Evolutionary conservation across 1,139 yeast genomes (phyloP).

Genomic region (Meyerozyma smithsonii): DNA sequence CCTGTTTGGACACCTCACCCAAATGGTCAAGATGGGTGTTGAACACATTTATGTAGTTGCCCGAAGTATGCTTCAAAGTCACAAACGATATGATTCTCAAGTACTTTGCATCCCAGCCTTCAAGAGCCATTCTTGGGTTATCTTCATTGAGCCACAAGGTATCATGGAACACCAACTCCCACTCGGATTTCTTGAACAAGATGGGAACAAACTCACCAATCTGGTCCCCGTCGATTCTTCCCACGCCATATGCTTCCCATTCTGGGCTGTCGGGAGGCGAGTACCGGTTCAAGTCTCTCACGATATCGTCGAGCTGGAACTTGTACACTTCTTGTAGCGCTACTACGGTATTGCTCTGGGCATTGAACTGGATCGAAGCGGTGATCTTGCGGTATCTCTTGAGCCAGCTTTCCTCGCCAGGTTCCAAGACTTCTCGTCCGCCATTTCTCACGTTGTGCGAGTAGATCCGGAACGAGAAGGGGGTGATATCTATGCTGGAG

Average conservation of each 20-base stretch:
- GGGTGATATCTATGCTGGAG: slow-evolving; percentile 10
- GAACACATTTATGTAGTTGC: slow-evolving; percentile 37
- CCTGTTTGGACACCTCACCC: slow-evolving; percentile 43
- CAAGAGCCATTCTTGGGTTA: slow-evolving; percentile 20
- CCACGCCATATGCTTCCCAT: slow-evolving; percentile 32
- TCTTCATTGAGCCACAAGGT: slow-evolving; percentile 33
- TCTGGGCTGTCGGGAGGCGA: slow-evolving; percentile 17
- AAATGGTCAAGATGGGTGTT: slow-evolving; percentile 58
- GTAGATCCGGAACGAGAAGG: slow-evolving; percentile 28
- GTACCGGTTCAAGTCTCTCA: slow-evolving; percentile 25
- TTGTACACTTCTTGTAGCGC: slow-evolving; percentile 34
- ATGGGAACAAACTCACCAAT: slow-evolving; percentile 35
- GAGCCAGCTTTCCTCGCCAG: slow-evolving; percentile 31
- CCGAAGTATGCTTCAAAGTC: slow-evolving; percentile 29
- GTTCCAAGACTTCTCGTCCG: slow-evolving; percentile 20
- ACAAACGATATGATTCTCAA: slow-evolving; percentile 44
- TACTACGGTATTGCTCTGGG: slow-evolving; percentile 22
- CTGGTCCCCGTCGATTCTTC: slow-evolving; percentile 30
- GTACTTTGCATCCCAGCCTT: slow-evolving; percentile 56
- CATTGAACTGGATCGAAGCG: slow-evolving; percentile 26
- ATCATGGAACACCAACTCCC: slow-evolving; percentile 29
- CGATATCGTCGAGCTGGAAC: slow-evolving; percentile 29
- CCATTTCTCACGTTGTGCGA: slow-evolving; percentile 38
- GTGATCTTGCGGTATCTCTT: slow-evolving; percentile 21
- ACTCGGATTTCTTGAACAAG: slow-evolving; percentile 23